These are phyloP conservation scores for Fagopyrum esculentum DNA, from an alignment of 148 eudicot species.

Conservation along the genomic window DNA sequence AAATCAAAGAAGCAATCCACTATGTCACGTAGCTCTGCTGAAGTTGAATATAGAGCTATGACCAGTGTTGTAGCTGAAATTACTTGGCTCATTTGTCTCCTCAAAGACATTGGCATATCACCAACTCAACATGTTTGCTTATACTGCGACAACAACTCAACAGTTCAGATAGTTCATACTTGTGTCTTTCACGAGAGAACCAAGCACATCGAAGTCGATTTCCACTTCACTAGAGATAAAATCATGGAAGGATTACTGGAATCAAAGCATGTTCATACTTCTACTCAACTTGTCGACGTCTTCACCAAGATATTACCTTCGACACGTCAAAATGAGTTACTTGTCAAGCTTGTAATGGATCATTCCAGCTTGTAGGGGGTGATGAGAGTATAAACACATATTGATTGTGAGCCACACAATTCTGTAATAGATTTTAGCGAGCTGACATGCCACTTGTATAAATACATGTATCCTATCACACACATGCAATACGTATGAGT, in stretches of 20 bases:
- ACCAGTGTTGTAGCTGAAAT: neutral
- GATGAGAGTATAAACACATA: too few relatives aligned
- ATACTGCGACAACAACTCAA: neutral
- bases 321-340: too few relatives aligned
- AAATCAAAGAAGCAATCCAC: neutral
- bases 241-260: neutral
- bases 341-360: too few relatives aligned
- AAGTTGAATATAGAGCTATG: neutral
- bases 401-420: too few relatives aligned
- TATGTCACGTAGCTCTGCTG: neutral
- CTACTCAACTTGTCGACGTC: too few relatives aligned
- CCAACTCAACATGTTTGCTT: neutral
- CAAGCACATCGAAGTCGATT: constrained; percentile 1
- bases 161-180: neutral
- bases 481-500: too few relatives aligned
- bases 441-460: too few relatives aligned
- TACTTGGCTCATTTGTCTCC: neutral
- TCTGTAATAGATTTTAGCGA: too few relatives aligned
- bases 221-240: neutral
- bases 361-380: too few relatives aligned
- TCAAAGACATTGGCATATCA: neutral
- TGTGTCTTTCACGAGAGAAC: neutral
- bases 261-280: too few relatives aligned
- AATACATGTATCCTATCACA: too few relatives aligned
- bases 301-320: too few relatives aligned